Percentiles rank a stretch among this genome's conserved stretches.
phyloP scores from a whole-genome alignment of 306 rosid species.

The Clitoria ternatea region DNA sequence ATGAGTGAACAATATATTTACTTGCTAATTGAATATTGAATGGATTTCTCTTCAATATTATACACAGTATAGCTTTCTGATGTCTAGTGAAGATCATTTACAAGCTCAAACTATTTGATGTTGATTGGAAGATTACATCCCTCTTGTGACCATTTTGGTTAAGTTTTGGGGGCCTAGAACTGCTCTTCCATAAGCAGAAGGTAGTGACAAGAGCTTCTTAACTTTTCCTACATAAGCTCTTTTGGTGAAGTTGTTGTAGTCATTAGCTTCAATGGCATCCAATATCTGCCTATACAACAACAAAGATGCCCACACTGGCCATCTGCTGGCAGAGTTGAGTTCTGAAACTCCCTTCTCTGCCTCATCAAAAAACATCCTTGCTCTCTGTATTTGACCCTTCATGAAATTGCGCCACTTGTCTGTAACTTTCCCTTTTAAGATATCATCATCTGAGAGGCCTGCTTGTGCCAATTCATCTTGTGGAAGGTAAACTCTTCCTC shows the following conservation, averaged over 20 bases:
- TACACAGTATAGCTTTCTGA: neutral
- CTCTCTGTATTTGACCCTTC: slow-evolving; percentile 83
- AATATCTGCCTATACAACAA: slow-evolving; percentile 76
- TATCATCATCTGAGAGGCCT: slow-evolving; percentile 83
- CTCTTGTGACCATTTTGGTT: slow-evolving; percentile 39
- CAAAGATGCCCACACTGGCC: slow-evolving; percentile 93
- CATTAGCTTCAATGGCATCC: slow-evolving; percentile 94
- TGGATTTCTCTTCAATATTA: slow-evolving; percentile 15
- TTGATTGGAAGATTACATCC: slow-evolving; percentile 14
- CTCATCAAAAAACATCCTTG: slow-evolving; percentile 87
- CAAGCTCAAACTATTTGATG: slow-evolving; percentile 5
- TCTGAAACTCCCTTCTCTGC: slow-evolving; percentile 87
- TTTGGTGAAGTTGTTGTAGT: slow-evolving; percentile 83
- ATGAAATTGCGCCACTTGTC: slow-evolving; percentile 90
- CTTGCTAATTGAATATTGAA: neutral
- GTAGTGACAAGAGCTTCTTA: slow-evolving; percentile 65
- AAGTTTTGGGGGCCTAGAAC: slow-evolving; percentile 44
- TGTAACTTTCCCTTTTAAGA: slow-evolving; percentile 60
- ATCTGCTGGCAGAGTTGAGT: slow-evolving; percentile 77
- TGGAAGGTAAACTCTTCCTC: slow-evolving; percentile 95
- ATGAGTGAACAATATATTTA: neutral
- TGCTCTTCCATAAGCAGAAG: slow-evolving; percentile 74
- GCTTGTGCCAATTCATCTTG: slow-evolving; percentile 86
- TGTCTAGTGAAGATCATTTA: slow-evolving; percentile 12
- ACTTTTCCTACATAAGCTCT: slow-evolving; percentile 80